These are phyloP conservation scores for Penicillium antarcticum DNA, from an alignment of 495 filamentous ascomycete species.

Conservation along the genomic window DNA sequence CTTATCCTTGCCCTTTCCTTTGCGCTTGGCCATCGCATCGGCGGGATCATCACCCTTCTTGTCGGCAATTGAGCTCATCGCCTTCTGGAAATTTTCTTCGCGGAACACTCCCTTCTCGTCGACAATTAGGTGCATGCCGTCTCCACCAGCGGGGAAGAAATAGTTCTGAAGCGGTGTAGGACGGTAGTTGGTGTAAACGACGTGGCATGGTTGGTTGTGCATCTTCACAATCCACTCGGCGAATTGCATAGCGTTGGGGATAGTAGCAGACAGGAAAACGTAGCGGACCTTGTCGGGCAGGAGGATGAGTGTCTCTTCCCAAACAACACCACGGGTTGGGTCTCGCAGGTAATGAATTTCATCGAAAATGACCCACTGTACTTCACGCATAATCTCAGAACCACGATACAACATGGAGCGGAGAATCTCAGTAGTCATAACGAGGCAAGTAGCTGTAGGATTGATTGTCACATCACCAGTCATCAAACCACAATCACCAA, in stretches of 20 bases:
- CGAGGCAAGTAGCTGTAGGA: slow-evolving; percentile 92
- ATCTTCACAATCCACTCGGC: slow-evolving; percentile 98
- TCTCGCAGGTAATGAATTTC: slow-evolving; percentile 99
- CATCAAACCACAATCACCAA: slow-evolving; percentile 97
- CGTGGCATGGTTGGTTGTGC: slow-evolving; percentile 93
- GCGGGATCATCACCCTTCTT: slow-evolving; percentile 81
- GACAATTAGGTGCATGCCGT: slow-evolving; percentile 91
- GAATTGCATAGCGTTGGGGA: slow-evolving; percentile 98
- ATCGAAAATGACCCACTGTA: slow-evolving; percentile 96
- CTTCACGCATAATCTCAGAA: slow-evolving; percentile 98
- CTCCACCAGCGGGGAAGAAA: slow-evolving; percentile 90
- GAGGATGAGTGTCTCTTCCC: slow-evolving; percentile 98
- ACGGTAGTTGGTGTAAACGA: slow-evolving; percentile 97
- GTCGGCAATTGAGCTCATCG: slow-evolving; percentile 85
- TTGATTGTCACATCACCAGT: slow-evolving; percentile 99
- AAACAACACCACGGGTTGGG: slow-evolving; percentile 77
- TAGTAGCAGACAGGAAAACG: slow-evolving; percentile 97
- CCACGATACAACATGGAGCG: slow-evolving; percentile 97
- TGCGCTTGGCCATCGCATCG: slow-evolving; percentile 72
- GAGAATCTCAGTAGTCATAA: slow-evolving; percentile 99
- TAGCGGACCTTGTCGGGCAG: slow-evolving; percentile 97
- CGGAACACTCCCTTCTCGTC: slow-evolving; percentile 95
- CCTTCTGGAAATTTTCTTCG: slow-evolving; percentile 94
- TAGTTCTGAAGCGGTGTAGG: slow-evolving; percentile 96
- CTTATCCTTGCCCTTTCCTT: slow-evolving; percentile 87